These are phyloP conservation scores for Chaetomium fimeti DNA, from an alignment of 495 filamentous ascomycete species.

Conservation along the genomic window DNA sequence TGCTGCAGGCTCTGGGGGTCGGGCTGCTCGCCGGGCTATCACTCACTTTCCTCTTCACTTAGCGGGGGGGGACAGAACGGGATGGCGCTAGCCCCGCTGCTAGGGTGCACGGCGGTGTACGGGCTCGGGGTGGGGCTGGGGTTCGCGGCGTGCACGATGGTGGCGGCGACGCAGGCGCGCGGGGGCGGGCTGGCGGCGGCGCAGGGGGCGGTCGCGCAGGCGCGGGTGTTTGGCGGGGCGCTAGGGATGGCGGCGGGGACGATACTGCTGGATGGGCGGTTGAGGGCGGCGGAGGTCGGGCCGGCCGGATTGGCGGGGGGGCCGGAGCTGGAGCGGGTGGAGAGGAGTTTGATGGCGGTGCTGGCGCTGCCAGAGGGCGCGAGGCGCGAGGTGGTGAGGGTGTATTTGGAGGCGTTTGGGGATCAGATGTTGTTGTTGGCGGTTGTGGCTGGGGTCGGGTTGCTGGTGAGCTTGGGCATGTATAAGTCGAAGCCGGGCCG, in stretches of 20 bases:
- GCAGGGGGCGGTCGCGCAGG: constrained; percentile 55
- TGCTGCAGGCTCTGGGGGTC: constrained; percentile 52
- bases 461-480: constrained; percentile 33
- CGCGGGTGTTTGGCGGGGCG: constrained; percentile 57
- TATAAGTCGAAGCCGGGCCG: constrained; percentile 24
- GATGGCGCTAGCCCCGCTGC: constrained; percentile 37
- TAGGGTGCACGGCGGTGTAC: constrained; percentile 55
- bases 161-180: constrained; percentile 49
- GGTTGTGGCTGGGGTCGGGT: constrained; percentile 30
- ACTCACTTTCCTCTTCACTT: not conserved
- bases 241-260: constrained; percentile 53
- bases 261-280: constrained; percentile 42
- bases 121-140: constrained; percentile 55
- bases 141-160: constrained; percentile 51
- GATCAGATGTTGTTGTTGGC: constrained; percentile 32
- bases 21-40: constrained; percentile 44
- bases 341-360: constrained; percentile 25
- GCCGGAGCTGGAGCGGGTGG: constrained; percentile 23
- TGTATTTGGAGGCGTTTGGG: constrained; percentile 29
- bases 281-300: constrained; percentile 19
- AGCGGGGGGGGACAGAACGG: constrained; percentile 11
- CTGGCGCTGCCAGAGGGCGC: constrained; percentile 1
- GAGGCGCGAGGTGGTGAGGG: constrained; percentile 15
- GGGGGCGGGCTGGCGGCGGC: constrained; percentile 52
- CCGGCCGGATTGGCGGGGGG: not conserved